Evolutionary conservation across 78 protist species (phyloP), one percentile per base, ranked within the genome.

Genomic region (Dictyostelium capitatum): DNA sequence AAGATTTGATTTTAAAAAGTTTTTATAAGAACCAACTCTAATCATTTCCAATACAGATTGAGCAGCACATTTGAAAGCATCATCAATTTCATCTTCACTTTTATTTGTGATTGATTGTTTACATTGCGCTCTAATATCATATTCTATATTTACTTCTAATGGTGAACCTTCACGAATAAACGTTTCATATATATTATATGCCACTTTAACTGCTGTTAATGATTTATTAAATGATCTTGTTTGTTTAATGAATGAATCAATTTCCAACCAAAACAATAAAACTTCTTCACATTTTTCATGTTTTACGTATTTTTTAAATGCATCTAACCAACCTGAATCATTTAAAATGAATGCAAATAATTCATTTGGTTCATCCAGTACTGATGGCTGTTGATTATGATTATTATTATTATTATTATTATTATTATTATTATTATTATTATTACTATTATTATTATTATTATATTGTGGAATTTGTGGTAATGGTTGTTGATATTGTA

Each of bases 111-210:
- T 9, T 30, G 93, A 59, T 43, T 59, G 48, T 20, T 70, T 47
- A n/a, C 79, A 48, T 51, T 59, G 74, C 11, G 32, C 30, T 64
- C 73, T 87, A 12, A 62, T 28, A 23, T 64, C 84, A 4, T 19
- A 23, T n/a, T 87, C 93, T 4, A 77, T 23, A 48, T 64, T 77
- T 4, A 87, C 93, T 65, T 87, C 93, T 12, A 87, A 56, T 48
- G 93, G 84, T 5, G 93, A 87, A 10, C 93, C 93, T 20, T 87
- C 93, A 19, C 53, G 51, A 43, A 87, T 62, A 70, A 77, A 87
- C 1, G 81, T 87, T 25, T 87, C 93, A 50, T 87, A 87, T 5
- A 87, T 87, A 20, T 70, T 87, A 10, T 74, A 28, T 0, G 84
- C 93, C 0, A 73, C 14, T 32, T 56, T 79, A 9, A 59, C 73